phyloP scores from a whole-genome alignment of 139 green algal species.

The Chlamydomonas applanata region DNA sequence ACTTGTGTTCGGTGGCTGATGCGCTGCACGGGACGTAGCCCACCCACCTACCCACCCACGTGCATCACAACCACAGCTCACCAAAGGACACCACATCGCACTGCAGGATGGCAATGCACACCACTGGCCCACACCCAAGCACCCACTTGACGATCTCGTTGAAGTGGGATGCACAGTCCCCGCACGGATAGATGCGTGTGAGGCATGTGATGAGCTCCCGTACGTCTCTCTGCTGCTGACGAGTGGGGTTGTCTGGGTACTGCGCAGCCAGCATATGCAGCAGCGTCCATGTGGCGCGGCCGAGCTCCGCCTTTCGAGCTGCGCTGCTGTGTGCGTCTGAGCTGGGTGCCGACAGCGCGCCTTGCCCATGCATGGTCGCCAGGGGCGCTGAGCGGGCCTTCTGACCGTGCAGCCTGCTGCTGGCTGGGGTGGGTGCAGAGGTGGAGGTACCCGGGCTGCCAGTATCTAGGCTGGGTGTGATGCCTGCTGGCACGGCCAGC shows the following conservation, averaged over 20 bases:
- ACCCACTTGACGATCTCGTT: constrained; percentile 69
- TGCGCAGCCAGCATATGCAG: constrained; percentile 90
- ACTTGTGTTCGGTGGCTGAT: neutral
- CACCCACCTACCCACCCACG: neutral
- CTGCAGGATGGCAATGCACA: neutral
- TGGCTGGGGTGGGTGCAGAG: no score
- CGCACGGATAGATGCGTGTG: constrained; percentile 91
- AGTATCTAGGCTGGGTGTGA: no score
- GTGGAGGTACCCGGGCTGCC: no score
- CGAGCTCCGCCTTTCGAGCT: constrained; percentile 70
- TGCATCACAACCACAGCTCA: no score
- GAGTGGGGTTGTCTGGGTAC: constrained; percentile 80
- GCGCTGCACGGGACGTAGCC: no score
- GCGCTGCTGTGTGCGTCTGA: neutral
- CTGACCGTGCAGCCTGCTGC: no score
- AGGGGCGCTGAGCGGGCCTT: no score
- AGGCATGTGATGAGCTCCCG: constrained; percentile 66
- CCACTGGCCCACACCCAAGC: neutral
- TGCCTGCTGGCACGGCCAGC: no score
- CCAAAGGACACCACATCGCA: neutral
- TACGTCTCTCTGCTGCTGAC: constrained; percentile 74
- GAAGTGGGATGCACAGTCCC: constrained; percentile 89
- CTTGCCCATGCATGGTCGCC: no score
- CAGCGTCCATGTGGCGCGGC: constrained; percentile 87
- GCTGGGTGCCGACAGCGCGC: no score